Base-by-base conservation (phyloP, 106 monocot species). In the Alisma plantagoaquatica region DNA sequence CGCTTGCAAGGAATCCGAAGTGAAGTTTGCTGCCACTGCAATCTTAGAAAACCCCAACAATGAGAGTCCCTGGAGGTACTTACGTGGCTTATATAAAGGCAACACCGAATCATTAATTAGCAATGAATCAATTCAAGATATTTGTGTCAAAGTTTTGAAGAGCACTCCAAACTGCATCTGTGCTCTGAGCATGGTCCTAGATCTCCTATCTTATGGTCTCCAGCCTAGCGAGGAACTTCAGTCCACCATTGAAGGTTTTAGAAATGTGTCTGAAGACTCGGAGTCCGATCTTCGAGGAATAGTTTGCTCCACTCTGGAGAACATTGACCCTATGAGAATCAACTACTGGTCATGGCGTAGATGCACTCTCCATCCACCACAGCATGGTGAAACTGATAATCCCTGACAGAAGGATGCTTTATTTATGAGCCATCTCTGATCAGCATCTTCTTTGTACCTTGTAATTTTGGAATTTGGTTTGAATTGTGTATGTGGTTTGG, bases 51-150 rank as follows among this genome's bases (percentile, higher is more conserved):
- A 90, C 59, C 96, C 96, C 22, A 61, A 60, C 50, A 98, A 98
- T 23, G 96, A 98, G 72, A 98, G 96, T 65, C 85, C 96, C 1
- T 98, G 96, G 96, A 81, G 84, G 57, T 98, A 98, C 57, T 78
- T 98, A 17, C 56, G 80, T 25, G 96, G 96, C 27, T 47, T 89
- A 54, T 90, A 76, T 65, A 89, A 85, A 74, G 71, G 56, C 16
- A 68, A 81, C 1, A 59, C 61, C 16, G 56, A 74, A 42, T 61
- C 68, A 59, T 59, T 98, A 54, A 33, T 67, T 55, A 54, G 29
- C 26, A 72, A 90, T 23, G 41, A 45, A 29, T 72, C 58, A 38
- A 45, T 90, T 23, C 59, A 72, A 16, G 78, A 74, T 26, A 25
- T 74, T 23, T 98, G 89, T 53, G 56, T 85, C 42, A 43, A 77